Conservation (phyloP, 306 rosid species). For the Quercus gilva region DNA sequence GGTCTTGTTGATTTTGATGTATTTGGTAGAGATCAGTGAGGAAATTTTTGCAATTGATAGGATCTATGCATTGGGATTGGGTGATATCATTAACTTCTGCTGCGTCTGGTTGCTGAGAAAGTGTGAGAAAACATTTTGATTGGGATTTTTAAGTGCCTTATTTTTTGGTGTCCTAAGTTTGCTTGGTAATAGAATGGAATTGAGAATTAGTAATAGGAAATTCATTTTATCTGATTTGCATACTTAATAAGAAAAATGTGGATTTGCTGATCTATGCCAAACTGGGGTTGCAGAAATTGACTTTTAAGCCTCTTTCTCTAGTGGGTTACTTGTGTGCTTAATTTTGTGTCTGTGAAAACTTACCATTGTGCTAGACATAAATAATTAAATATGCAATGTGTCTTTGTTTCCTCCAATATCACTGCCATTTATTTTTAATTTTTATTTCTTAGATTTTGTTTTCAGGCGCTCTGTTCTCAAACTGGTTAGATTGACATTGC, state of each 20-base stretch:
- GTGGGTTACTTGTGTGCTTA: not conserved
- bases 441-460: not conserved
- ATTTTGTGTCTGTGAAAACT: not conserved
- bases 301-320: not conserved
- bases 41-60: slow-evolving; percentile 19
- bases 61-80: slow-evolving; percentile 21
- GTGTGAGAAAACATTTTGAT: slow-evolving; percentile 14
- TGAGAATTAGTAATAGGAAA: not conserved
- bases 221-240: not conserved
- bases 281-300: not conserved
- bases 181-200: not conserved
- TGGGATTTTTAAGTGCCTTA: not conserved
- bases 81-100: slow-evolving; percentile 5
- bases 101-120: slow-evolving; percentile 29
- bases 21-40: slow-evolving; percentile 7
- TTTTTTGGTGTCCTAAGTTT: not conserved
- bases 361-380: not conserved
- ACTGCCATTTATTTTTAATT: not conserved
- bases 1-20: slow-evolving; percentile 19
- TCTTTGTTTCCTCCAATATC: not conserved
- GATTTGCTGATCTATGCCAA: not conserved
- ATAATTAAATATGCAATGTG: not conserved
- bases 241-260: not conserved
- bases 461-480: not conserved
- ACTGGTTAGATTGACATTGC: not conserved